Percentiles rank a stretch among this genome's conserved stretches.
Evolutionary conservation across 2,329 filamentous ascomycete species (phyloP).

Genomic region (Microsporum canis): DNA sequence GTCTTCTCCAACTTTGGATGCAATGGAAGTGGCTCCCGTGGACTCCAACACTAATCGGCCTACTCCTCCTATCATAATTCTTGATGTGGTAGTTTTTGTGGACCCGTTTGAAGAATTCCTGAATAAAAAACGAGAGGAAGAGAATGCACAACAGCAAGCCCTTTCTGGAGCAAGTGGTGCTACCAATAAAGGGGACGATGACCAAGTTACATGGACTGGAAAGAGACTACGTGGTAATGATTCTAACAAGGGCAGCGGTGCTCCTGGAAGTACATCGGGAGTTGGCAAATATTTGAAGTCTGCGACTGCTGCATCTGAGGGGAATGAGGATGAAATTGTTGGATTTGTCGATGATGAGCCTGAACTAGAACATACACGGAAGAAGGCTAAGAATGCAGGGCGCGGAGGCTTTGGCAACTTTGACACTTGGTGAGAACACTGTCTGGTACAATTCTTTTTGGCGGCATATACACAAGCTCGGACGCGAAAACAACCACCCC

Average conservation of each 20-base stretch:
- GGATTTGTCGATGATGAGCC: conserved; percentile 51
- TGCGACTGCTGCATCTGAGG: conserved; percentile 26
- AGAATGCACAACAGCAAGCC: conserved; percentile 36
- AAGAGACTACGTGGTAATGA: conserved; percentile 66
- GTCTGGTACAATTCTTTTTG: neutral
- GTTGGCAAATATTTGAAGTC: conserved; percentile 76
- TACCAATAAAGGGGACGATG: conserved; percentile 54
- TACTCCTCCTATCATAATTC: conserved; percentile 64
- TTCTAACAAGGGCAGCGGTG: conserved; percentile 36
- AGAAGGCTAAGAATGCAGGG: conserved; percentile 57
- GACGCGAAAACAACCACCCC: neutral
- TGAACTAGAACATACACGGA: conserved; percentile 58
- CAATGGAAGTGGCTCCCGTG: conserved; percentile 65
- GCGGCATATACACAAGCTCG: neutral
- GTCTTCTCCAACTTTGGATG: conserved; percentile 45
- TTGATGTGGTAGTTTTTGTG: conserved; percentile 73
- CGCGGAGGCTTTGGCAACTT: conserved; percentile 82
- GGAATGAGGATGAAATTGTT: conserved; percentile 47
- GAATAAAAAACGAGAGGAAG: conserved; percentile 57
- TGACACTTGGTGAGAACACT: conserved; percentile 58
- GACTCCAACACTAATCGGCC: conserved; percentile 65
- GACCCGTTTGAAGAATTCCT: conserved; percentile 94
- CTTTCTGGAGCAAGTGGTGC: neutral
- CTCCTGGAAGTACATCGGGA: conserved; percentile 38
- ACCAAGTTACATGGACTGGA: conserved; percentile 89